Evolutionary conservation across 441 rosid genomes (phyloP).

Genomic region (Adansonia grandidieri): DNA sequence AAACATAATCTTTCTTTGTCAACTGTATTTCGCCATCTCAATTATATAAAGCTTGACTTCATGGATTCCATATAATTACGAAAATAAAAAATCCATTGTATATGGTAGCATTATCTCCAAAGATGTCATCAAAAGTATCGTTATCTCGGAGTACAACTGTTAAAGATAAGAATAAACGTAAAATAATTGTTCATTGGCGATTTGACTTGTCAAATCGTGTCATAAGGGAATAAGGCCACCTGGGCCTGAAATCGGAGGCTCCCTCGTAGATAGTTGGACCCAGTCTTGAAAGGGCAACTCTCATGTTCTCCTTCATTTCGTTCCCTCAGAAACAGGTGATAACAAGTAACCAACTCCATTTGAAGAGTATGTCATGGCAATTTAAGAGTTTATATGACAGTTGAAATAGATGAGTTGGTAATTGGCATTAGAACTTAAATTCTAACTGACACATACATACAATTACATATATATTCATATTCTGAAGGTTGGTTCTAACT

Average conservation of each 20-base stretch:
- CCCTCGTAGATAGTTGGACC: neutral
- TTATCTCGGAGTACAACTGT: neutral
- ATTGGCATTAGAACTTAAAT: no score
- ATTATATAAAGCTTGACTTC: neutral
- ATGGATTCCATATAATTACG: neutral
- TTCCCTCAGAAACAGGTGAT: neutral
- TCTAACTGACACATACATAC: no score
- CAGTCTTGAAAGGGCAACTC: neutral
- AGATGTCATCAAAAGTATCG: neutral
- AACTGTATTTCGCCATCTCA: neutral
- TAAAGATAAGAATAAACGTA: neutral
- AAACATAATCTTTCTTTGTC: slow-evolving; percentile 10
- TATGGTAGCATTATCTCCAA: neutral
- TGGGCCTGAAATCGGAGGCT: neutral
- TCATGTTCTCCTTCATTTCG: neutral
- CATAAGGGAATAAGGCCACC: neutral
- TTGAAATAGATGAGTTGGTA: no score
- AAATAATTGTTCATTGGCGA: neutral
- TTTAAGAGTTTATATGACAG: no score
- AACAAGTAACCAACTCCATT: neutral
- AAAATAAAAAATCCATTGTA: neutral
- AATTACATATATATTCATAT: no score
- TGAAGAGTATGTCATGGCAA: no score
- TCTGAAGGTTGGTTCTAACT: no score
- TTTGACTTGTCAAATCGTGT: slow-evolving; percentile 13